Base-by-base conservation (phyloP, 331 rosid genomes). In the Stylosanthes scabra region DNA sequence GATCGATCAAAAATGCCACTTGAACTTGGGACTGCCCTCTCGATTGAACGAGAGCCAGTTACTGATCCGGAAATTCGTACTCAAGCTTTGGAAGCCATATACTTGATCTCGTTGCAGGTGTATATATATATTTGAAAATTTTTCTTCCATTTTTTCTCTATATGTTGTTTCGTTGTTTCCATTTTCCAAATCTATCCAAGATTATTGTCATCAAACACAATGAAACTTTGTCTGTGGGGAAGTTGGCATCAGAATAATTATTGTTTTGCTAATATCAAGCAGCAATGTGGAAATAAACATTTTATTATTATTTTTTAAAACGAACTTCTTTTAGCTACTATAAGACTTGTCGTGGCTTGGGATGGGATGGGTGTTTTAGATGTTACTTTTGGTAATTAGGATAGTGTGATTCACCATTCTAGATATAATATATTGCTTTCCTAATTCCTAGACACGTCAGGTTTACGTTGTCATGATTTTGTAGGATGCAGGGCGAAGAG, bases 401-500 rank as follows among this genome's bases (percentile, higher is more conserved):
- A 46, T 46, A 46, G 15, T 49, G 5, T 49, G 55, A 49, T 49
- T 49, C 55, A 12, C 20, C 55, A 13, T 49, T 49, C 55, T 49
- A 49, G 58, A 29, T 14, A 7, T 60, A 62, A 29, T 14, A 7
- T 60, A 62, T 16, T 12, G 15, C 72, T 66, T 70, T 62, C 59
- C 3, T n/a, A 25, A 3, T 70, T 62, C 59, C 3, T n/a, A 25
- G 5, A 39, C 34, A 44, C 55, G 42, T 59, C 74, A 29, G 25
- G 29, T 40, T 75, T 50, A 52, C 45, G 44, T 16, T 67, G 39
- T 68, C 42, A 3, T 63, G 56, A 56, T 80, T 14, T 74, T 68
- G 15, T 81, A 94, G 98, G 98, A 91, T 64, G 91, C 95, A 34
- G 98, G 98, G 59, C 90, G 90, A 66, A 88, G 93, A 80, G 97